Evolutionary conservation across 108 stramenopile species (phyloP).

Genomic region (Cyclotella baltica): DNA sequence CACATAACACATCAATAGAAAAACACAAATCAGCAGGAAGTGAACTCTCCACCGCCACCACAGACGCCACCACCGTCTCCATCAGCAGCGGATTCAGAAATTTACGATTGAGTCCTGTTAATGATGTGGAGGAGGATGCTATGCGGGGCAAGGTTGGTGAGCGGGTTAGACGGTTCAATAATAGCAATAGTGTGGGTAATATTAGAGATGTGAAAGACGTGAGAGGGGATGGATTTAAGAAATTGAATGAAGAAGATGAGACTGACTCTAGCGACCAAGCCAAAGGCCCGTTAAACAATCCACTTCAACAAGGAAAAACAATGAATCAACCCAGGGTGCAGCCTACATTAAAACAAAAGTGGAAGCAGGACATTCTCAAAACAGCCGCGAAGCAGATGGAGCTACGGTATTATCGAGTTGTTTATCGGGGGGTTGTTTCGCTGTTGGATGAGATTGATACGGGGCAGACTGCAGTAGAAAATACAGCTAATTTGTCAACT

Average conservation of each 20-base stretch:
- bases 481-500: no score
- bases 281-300: not conserved
- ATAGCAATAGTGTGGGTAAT: not conserved
- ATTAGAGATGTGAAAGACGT: not conserved
- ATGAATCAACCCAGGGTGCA: not conserved
- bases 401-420: slow-evolving; percentile 70
- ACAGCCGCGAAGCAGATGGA: slow-evolving; percentile 12
- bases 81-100: slow-evolving; percentile 7
- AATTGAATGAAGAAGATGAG: slow-evolving; percentile 10
- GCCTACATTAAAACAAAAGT: not conserved
- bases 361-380: not conserved
- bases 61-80: slow-evolving; percentile 27
- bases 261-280: not conserved
- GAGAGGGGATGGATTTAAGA: not conserved
- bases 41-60: slow-evolving; percentile 13
- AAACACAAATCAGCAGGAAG: slow-evolving; percentile 3
- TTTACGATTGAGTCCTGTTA: slow-evolving; percentile 8
- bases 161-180: slow-evolving; percentile 17
- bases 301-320: not conserved
- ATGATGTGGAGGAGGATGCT: slow-evolving; percentile 6
- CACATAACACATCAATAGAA: not conserved
- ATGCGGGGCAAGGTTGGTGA: slow-evolving; percentile 30
- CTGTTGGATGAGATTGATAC: slow-evolving; percentile 48
- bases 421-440: slow-evolving; percentile 72
- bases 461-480: not conserved